Evolutionary conservation across 2,329 filamentous ascomycete genomes (phyloP).

Genomic region (Colletotrichum sp.): DNA sequence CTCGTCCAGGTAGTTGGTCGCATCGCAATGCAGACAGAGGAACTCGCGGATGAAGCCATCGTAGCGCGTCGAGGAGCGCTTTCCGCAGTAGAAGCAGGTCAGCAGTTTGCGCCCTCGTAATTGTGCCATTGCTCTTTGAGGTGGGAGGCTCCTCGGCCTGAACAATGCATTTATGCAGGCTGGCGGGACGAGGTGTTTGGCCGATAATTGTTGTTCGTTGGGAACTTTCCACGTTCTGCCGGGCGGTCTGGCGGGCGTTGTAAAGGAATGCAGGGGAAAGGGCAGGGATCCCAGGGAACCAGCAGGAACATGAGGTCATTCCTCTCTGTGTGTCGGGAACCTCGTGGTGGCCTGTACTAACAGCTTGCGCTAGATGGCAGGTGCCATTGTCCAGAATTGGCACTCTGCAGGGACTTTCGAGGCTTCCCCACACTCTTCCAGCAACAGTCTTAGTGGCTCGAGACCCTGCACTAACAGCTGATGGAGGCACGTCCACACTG

Average conservation of each 20-base stretch:
- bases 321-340: not conserved
- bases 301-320: constrained; percentile 17
- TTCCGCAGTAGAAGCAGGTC: constrained; percentile 85
- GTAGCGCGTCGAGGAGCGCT: constrained; percentile 64
- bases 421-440: not conserved
- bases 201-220: constrained; percentile 2
- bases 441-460: not conserved
- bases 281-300: not conserved
- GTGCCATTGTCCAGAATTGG: not conserved
- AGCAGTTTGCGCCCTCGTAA: constrained; percentile 51
- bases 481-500: not conserved
- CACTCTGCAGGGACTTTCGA: not conserved
- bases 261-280: constrained; percentile 2
- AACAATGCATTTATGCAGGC: constrained; percentile 23
- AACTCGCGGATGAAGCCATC: constrained; percentile 68
- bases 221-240: constrained; percentile 37
- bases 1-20: constrained; percentile 88
- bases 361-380: not conserved
- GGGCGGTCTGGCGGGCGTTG: constrained; percentile 30
- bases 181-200: not conserved
- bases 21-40: constrained; percentile 79
- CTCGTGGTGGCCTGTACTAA: not conserved
- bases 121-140: constrained; percentile 42
- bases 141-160: not conserved
- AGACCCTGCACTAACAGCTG: not conserved